Evolutionary conservation across 73 alveolate species (phyloP), one percentile per base, ranked within the genome.

Genomic region (Uronychia setigera): DNA sequence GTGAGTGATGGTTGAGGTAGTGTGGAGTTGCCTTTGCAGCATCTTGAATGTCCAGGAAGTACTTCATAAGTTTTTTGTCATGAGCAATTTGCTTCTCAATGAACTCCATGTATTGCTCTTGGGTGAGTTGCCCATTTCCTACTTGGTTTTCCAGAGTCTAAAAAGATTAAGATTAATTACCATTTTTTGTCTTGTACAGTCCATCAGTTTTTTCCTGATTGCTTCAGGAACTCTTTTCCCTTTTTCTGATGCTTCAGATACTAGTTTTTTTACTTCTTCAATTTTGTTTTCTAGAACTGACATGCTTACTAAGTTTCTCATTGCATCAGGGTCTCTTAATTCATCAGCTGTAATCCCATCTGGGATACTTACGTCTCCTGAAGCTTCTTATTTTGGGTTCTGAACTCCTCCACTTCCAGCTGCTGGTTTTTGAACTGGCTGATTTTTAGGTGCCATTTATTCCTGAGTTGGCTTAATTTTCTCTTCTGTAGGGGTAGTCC

Each of bases 1-100:
- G n/a, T 46, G 67, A 46, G 67, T 46, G 67, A 46, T 46, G 67
- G 67, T 46, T 46, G 67, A 46, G 67, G 67, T 46, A 46, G 67
- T 46, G 67, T 5, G 67, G 67, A 19, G 67, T 46, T 46, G 67
- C 67, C 67, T 46, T 46, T 46, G 5, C 19, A 5, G 5, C 67
- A 46, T 46, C 67, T 46, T 46, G 5, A 46, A 46, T 46, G 67
- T 46, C 67, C 67, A 46, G 67, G 67, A 46, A 46, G 67, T 46
- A 46, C 19, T 46, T 46, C 67, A 46, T 46, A 19, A 46, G 67
- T 46, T 46, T 5, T 19, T 46, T 46, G 67, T 46, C 67, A 46
- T 46, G 67, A 46, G 67, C 67, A 46, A 46, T 46, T 46, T 46
- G 67, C 67, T 46, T 46, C 67, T 46, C 67, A 46, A 46, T 19